Percentiles rank a stretch among this genome's conserved stretches.
These are phyloP conservation scores for Curvularia lunata DNA, from an alignment of 2,329 filamentous ascomycete species.

Conservation along the genomic window DNA sequence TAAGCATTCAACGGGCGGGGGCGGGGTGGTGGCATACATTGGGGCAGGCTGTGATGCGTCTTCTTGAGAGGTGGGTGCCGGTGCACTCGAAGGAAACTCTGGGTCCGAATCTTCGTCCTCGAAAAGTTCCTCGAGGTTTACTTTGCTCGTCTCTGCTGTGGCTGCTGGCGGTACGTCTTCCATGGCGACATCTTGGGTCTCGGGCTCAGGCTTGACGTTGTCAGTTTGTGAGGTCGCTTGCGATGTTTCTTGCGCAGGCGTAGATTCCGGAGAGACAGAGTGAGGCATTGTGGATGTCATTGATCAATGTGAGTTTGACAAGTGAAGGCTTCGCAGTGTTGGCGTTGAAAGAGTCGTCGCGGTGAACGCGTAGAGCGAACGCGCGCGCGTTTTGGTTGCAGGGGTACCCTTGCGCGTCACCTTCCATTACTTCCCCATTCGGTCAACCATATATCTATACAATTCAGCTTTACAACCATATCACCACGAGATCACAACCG, in stretches of 20 bases:
- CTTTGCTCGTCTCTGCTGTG: slow-evolving; percentile 41
- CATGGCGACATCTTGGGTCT: slow-evolving; percentile 41
- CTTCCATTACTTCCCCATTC: slow-evolving; percentile 18
- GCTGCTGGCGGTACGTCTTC: slow-evolving; percentile 37
- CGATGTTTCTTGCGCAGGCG: slow-evolving; percentile 48
- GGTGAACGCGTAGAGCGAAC: slow-evolving; percentile 25
- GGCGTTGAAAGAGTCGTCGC: slow-evolving; percentile 14
- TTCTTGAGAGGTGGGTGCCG: slow-evolving; percentile 53
- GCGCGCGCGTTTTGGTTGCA: slow-evolving; percentile 31
- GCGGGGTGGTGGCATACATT: slow-evolving; percentile 43
- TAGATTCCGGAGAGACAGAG: slow-evolving; percentile 51
- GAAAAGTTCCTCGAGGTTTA: slow-evolving; percentile 65
- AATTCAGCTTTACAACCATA: not conserved
- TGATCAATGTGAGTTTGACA: slow-evolving; percentile 1
- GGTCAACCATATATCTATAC: slow-evolving; percentile 18
- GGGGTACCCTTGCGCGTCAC: slow-evolving; percentile 16
- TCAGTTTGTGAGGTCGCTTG: slow-evolving; percentile 50
- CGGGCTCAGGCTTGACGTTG: slow-evolving; percentile 35
- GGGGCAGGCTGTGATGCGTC: slow-evolving; percentile 47
- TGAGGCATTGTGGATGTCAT: slow-evolving; percentile 52
- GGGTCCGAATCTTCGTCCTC: slow-evolving; percentile 63
- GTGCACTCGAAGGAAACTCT: slow-evolving; percentile 64
- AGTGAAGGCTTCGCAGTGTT: slow-evolving; percentile 8
- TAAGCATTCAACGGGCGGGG: slow-evolving; percentile 3
- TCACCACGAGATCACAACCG: not conserved